Evolutionary conservation across 2,329 filamentous ascomycete genomes (phyloP).

Genomic region (Berkeleyomyces basicola): DNA sequence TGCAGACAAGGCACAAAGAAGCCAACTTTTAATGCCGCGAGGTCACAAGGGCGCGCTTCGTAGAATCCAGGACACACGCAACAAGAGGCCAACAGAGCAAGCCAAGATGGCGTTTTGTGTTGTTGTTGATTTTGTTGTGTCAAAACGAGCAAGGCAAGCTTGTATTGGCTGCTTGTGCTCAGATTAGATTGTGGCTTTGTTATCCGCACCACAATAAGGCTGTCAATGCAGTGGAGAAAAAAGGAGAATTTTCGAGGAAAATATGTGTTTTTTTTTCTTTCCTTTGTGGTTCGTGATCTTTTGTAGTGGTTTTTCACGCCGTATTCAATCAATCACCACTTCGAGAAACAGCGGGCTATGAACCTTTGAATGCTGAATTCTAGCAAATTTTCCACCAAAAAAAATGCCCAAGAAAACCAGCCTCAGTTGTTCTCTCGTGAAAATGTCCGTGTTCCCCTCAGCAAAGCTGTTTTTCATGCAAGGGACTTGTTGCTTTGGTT

Average conservation of each 20-base stretch:
- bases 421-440: too few relatives aligned
- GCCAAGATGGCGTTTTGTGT: neutral
- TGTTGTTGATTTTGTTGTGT: neutral
- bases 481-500: neutral
- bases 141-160: neutral
- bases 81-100: neutral
- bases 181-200: neutral
- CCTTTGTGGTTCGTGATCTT: too few relatives aligned
- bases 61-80: neutral
- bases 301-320: too few relatives aligned
- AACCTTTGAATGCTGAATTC: too few relatives aligned
- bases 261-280: too few relatives aligned
- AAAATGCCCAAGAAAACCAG: too few relatives aligned
- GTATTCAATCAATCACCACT: too few relatives aligned
- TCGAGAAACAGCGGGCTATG: too few relatives aligned
- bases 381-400: too few relatives aligned
- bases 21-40: neutral
- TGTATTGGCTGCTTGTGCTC: neutral
- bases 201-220: neutral
- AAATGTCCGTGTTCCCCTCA: too few relatives aligned
- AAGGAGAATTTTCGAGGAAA: too few relatives aligned
- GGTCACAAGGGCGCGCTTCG: too few relatives aligned
- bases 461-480: neutral
- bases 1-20: neutral
- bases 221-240: neutral